Base-by-base conservation (phyloP, 768 basidiomycete genomes). In the Pulveroboletus ravenelii region DNA sequence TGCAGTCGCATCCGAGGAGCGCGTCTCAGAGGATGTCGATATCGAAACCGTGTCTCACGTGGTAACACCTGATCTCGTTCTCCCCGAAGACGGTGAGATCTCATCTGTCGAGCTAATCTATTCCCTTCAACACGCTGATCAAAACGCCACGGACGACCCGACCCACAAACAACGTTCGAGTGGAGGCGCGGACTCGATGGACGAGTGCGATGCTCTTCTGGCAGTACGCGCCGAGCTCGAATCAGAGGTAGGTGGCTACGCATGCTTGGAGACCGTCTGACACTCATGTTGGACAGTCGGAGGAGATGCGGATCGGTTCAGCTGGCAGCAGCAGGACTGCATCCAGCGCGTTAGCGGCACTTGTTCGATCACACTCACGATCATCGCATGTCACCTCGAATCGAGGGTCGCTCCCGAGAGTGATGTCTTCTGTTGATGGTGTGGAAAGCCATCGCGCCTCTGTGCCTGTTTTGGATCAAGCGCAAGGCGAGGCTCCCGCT, bases 181-280 rank as follows among this genome's bases (percentile, higher is more conserved):
- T 13, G 61, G 46, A 18, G 32, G 14, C 42, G 23, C 5, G 6
- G 53, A 54, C 15, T 62, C 61, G 32, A 30, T 42, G 31, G 60
- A 57, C 23, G 58, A 62, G 23, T 59, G 53, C 17, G 50, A 54
- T 18, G 37, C 49, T 5, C 51, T 64, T 45, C 23, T 64, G 25
- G 13, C 31, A 2, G 32, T 3, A 17, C 32, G 15, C 2, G 45
- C 1, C 1, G 47, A n/a, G 12, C 12, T 30, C 6, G 60, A 52
- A 25, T 48, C 38, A 10, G 53, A 52, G 47, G 62, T 53, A 36
- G 10, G 60, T 50, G 14, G 3, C 5, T 3, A 5, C 47, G 29
- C 6, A 5, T 9, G 6, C 13, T 3, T 18, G 2, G 29, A 29
- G 8, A 29, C 5, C 23, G 27, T 29, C 15, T 34, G 1, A 17